Evolutionary conservation across 2,329 filamentous ascomycete species (phyloP).

Genomic region (Penicillium sp.): DNA sequence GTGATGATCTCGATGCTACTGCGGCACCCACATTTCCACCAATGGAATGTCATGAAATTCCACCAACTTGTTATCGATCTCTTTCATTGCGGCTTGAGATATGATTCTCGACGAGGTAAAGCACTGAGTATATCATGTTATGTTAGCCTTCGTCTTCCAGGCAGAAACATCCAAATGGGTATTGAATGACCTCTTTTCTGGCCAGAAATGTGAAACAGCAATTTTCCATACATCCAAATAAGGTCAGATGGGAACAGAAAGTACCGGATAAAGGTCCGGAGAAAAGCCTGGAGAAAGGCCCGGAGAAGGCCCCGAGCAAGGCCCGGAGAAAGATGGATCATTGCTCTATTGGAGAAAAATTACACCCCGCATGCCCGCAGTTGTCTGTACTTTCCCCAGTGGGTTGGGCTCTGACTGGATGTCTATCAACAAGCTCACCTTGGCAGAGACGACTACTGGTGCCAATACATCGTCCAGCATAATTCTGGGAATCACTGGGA

Average conservation of each 20-base stretch:
- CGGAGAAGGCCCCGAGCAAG: neutral
- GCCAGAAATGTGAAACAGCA: neutral
- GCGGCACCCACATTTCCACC: slow-evolving; percentile 44
- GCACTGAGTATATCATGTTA: neutral
- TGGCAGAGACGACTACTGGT: neutral
- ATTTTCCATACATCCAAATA: neutral
- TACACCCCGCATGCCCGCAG: neutral
- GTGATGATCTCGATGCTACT: slow-evolving; percentile 43
- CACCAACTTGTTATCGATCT: slow-evolving; percentile 44
- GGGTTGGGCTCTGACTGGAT: neutral
- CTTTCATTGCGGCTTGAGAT: slow-evolving; percentile 27
- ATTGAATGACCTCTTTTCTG: neutral
- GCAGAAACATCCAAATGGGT: neutral
- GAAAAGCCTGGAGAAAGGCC: neutral
- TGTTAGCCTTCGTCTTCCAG: neutral
- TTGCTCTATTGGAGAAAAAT: neutral
- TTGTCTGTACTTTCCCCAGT: neutral
- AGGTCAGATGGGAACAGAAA: neutral
- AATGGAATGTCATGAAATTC: slow-evolving; percentile 48
- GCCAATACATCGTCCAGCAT: neutral
- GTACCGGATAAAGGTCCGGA: neutral
- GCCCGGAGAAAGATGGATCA: neutral
- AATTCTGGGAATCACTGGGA: neutral
- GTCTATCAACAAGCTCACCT: neutral
- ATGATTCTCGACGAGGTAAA: neutral